Evolutionary conservation across 257 asterid species (phyloP), one percentile per base, ranked within the genome.

Genomic region (Schizonepeta tenuifolia): DNA sequence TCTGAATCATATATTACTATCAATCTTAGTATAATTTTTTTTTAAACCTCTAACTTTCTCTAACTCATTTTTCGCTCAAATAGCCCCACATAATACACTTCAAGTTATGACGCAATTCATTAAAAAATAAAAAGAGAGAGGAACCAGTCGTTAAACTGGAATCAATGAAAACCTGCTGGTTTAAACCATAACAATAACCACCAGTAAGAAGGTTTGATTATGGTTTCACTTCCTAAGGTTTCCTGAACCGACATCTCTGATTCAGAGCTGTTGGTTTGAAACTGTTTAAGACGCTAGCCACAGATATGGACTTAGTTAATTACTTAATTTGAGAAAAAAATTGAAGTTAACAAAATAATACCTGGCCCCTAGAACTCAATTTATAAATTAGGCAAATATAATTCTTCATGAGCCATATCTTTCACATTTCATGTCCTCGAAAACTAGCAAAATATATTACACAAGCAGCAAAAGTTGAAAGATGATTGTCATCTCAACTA

Each of bases 381-480:
- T 21, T 20, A 9, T 18, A 28, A 28, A 17, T 46, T 65, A 28
- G 17, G 71, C 28, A 26, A 28, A 66, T 46, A 47, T 26, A 12
- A 28, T 28, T 66, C 26, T 26, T 26, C n/a, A 13, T 1, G 14
- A 67, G 7, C 1, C 33, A 33, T 10, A 13, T 15, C 40, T 9
- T 46, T 22, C 26, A 11, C 22, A 44, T 14, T 14, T 65, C n/a
- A 24, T 24, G 21, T n/a, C 15, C 20, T 17, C 1, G 10, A 31
- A 17, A 40, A 5, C 44, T 9, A 63, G 50, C 69, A 20, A 26
- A 17, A 17, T 11, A 43, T 67, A 47, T n/a, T 47, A 47, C n/a
- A 22, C 50, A 65, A 67, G 46, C 46, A 70, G 21, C 3, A 46
- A 18, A 56, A 63, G 57, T 17, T 15, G 63, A 41, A 71, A 56